Percentiles rank a stretch among this genome's conserved stretches.
Conservation (phyloP, 148 eudicot species). For the Rhododendron ferrugineum region DNA sequence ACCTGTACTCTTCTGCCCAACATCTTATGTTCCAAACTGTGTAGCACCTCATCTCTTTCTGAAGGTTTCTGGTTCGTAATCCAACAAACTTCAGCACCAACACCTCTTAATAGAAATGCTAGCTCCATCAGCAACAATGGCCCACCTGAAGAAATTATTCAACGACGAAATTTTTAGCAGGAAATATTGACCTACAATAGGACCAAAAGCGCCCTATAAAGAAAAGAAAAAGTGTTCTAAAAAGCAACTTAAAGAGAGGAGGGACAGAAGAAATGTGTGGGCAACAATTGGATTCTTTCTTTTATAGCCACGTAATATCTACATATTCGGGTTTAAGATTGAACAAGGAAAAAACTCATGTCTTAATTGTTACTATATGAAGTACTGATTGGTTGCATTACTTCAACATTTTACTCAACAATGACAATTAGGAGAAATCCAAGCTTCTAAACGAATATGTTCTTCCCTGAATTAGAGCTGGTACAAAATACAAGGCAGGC, state of each 20-base stretch:
- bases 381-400: not conserved
- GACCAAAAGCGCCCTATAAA: not conserved
- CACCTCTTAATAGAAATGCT: conserved; percentile 39
- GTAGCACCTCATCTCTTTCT: conserved; percentile 25
- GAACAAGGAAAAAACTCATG: not conserved
- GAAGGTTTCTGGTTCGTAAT: conserved; percentile 30
- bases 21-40: conserved; percentile 45
- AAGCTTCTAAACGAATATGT: not conserved
- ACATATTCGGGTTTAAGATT: not conserved
- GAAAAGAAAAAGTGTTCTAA: not conserved
- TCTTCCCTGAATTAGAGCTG: not conserved
- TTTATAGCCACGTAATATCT: not conserved
- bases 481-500: not conserved
- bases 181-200: too few relatives aligned
- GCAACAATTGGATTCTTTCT: not conserved
- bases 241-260: too few relatives aligned
- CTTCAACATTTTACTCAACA: not conserved
- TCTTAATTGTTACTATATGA: too few relatives aligned
- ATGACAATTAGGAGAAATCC: not conserved
- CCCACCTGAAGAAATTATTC: conserved; percentile 19
- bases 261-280: not conserved
- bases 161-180: not conserved
- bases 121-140: conserved; percentile 40
- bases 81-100: conserved; percentile 36
- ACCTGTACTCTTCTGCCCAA: conserved; percentile 40